A percentile compares a stretch with the other conserved stretches of the same genome.
Evolutionary conservation across 495 filamentous ascomycete species (phyloP).

Genomic region (Aspergillus kassunensis): DNA sequence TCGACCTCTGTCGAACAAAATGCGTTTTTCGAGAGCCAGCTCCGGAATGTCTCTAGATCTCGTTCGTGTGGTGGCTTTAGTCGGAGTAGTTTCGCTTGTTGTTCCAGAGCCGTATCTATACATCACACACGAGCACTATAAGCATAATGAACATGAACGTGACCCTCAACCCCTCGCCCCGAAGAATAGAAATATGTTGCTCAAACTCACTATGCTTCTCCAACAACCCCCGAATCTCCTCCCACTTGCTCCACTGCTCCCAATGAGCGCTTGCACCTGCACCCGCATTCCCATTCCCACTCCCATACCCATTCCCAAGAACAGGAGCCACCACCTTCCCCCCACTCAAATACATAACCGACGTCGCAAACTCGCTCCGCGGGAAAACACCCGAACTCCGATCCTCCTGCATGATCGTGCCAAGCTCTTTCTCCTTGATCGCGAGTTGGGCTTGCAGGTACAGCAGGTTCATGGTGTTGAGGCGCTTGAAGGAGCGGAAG

Average conservation of each 20-base stretch:
- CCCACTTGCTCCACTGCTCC: conserved; percentile 1
- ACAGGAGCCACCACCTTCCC: not conserved
- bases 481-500: conserved; percentile 1
- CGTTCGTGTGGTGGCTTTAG: not conserved
- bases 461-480: conserved; percentile 3
- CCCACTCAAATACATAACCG: not conserved
- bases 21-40: not conserved
- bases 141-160: not conserved
- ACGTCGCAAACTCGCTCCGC: not conserved
- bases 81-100: not conserved
- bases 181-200: not conserved
- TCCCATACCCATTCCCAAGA: too few species aligned
- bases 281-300: too few species aligned
- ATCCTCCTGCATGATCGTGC: not conserved
- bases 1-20: not conserved
- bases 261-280: too few species aligned
- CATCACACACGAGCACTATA: not conserved
- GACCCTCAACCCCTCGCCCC: not conserved
- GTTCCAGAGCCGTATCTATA: not conserved
- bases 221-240: conserved; percentile 1
- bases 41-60: not conserved
- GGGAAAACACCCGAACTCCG: not conserved
- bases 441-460: conserved; percentile 5
- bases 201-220: conserved; percentile 6
- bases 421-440: not conserved